phyloP scores from a whole-genome alignment of 352 stramenopile genomes.

The Globisporangium canariense region DNA sequence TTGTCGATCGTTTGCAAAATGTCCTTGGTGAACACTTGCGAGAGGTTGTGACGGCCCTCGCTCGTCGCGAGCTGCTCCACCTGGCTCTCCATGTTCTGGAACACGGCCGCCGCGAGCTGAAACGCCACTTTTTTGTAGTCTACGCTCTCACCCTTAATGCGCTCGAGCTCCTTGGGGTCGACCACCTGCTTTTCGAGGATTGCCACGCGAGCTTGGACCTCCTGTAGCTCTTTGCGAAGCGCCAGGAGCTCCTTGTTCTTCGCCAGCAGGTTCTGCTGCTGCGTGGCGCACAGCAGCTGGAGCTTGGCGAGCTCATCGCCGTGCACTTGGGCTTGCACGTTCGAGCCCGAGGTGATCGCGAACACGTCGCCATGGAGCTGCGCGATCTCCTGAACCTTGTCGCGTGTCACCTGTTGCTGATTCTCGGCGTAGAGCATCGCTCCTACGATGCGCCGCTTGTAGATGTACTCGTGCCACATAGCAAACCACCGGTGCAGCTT shows the following conservation, averaged over 20 bases:
- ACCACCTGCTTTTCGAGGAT: slow-evolving; percentile 47
- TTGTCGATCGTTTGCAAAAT: slow-evolving; percentile 58
- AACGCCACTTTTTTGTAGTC: slow-evolving; percentile 77
- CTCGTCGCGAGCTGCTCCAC: slow-evolving; percentile 56
- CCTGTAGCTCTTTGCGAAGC: slow-evolving; percentile 46
- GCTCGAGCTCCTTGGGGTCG: slow-evolving; percentile 51
- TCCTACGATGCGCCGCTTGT: slow-evolving; percentile 59
- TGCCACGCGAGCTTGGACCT: slow-evolving; percentile 25
- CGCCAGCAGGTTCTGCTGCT: slow-evolving; percentile 26
- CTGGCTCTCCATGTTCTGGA: slow-evolving; percentile 50
- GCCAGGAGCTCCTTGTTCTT: slow-evolving; percentile 60
- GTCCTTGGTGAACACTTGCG: slow-evolving; percentile 59
- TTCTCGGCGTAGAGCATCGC: slow-evolving; percentile 69
- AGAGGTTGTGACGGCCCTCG: slow-evolving; percentile 64
- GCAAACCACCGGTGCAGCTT: slow-evolving; percentile 38
- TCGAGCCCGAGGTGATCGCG: slow-evolving; percentile 27
- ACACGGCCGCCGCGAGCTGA: slow-evolving; percentile 43
- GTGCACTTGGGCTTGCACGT: slow-evolving; percentile 39
- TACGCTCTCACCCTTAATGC: slow-evolving; percentile 45
- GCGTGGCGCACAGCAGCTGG: slow-evolving; percentile 25
- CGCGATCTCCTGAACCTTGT: slow-evolving; percentile 41
- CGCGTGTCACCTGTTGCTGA: slow-evolving; percentile 43
- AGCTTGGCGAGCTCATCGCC: slow-evolving; percentile 36
- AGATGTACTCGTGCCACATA: slow-evolving; percentile 53
- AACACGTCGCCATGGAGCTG: slow-evolving; percentile 66